Evolutionary conservation across 192 early-diverging fungal genomes (phyloP).

Genomic region (Entophlyctis luteolus): DNA sequence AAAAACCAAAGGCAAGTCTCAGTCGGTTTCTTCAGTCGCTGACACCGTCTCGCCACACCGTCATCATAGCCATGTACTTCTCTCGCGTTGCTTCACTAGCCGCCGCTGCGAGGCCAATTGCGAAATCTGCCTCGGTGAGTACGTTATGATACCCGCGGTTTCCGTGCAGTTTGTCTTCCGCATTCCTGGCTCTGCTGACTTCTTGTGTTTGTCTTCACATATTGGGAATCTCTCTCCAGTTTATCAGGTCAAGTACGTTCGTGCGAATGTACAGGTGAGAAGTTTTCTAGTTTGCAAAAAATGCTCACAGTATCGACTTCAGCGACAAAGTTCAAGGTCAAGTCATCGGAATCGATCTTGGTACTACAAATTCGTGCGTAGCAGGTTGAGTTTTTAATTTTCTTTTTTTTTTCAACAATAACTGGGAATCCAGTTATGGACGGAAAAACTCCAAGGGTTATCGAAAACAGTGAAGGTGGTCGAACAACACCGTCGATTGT

Average conservation of each 20-base stretch:
- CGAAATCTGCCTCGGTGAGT: background rate
- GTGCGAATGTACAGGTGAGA: constrained; percentile 12
- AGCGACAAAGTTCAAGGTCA: constrained; percentile 65
- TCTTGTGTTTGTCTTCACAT: no score
- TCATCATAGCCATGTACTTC: constrained; percentile 17
- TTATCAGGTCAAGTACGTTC: constrained; percentile 16
- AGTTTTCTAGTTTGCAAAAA: background rate
- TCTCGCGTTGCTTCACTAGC: constrained; percentile 15
- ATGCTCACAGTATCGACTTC: background rate
- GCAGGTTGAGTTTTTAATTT: constrained; percentile 45
- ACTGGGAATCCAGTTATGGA: constrained; percentile 72
- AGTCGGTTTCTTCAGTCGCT: no score
- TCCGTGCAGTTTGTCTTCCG: no score
- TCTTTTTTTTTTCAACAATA: constrained; percentile 8
- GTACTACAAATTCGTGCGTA: constrained; percentile 99
- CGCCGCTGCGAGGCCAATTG: background rate
- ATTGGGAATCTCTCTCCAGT: background rate
- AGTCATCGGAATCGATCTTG: constrained; percentile 98
- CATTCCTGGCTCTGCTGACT: no score
- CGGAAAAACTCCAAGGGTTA: constrained; percentile 92
- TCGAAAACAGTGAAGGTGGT: constrained; percentile 95
- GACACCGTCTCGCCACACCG: no score
- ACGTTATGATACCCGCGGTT: no score
- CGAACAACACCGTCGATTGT: constrained; percentile 97
- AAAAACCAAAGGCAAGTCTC: no score